Evolutionary conservation across 257 asterid species (phyloP).

Genomic region (Echium plantagineum): DNA sequence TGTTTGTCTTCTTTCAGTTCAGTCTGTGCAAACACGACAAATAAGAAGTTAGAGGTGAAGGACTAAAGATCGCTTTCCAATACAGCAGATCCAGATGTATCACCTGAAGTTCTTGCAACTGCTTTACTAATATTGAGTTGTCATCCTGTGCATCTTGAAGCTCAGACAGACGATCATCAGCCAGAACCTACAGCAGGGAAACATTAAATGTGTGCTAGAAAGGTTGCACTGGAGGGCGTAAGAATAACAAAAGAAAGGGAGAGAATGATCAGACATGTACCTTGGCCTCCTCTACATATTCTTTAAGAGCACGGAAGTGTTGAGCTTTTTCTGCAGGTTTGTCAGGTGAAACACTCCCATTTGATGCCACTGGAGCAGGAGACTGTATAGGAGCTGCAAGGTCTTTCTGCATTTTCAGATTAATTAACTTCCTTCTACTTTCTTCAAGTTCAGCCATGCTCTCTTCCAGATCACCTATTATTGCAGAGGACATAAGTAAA

Average conservation of each 20-base stretch:
- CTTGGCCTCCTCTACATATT: conserved; percentile 72
- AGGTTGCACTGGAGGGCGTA: conserved; percentile 6
- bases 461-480: conserved; percentile 83
- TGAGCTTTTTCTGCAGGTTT: conserved; percentile 60
- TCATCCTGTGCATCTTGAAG: conserved; percentile 84
- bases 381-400: conserved; percentile 53
- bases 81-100: conserved; percentile 8
- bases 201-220: not conserved
- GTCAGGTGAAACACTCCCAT: conserved; percentile 76
- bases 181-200: conserved; percentile 44
- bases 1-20: conserved; percentile 73
- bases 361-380: conserved; percentile 45
- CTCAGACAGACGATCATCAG: conserved; percentile 82
- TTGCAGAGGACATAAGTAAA: conserved; percentile 2
- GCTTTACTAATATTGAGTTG: conserved; percentile 58
- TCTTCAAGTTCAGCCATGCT: conserved; percentile 86
- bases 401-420: conserved; percentile 77
- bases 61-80: not conserved
- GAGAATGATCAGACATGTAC: conserved; percentile 27
- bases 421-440: conserved; percentile 78
- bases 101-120: conserved; percentile 94
- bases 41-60: not conserved
- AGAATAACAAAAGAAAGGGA: conserved; percentile 8
- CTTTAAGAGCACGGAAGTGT: conserved; percentile 58
- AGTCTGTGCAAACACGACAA: conserved; percentile 32